Conservation (phyloP, 306 rosid species). For the Carpinus fangiana region DNA sequence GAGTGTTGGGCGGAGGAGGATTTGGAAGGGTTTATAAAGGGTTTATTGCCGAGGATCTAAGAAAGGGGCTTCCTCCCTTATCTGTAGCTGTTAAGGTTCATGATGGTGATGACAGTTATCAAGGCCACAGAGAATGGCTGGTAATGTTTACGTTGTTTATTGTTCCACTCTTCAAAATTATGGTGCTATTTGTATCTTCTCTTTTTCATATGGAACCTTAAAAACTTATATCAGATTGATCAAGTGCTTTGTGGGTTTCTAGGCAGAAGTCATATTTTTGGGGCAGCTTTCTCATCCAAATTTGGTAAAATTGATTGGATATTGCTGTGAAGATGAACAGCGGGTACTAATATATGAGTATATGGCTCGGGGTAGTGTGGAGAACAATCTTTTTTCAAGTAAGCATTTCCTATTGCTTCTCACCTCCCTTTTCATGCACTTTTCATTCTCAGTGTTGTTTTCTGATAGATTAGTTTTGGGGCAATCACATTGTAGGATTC, state of each 20-base stretch:
- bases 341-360: constrained; percentile 90
- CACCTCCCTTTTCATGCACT: not conserved
- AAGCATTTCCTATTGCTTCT: constrained; percentile 32
- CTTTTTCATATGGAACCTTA: not conserved
- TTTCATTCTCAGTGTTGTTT: constrained; percentile 28
- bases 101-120: constrained; percentile 91
- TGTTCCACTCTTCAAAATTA: constrained; percentile 11
- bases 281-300: constrained; percentile 99
- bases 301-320: constrained; percentile 89
- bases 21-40: constrained; percentile 98
- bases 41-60: constrained; percentile 71
- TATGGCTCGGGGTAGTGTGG: constrained; percentile 94
- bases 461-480: constrained; percentile 1
- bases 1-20: constrained; percentile 92
- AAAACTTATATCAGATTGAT: constrained; percentile 23
- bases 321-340: constrained; percentile 95
- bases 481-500: constrained; percentile 17
- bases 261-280: constrained; percentile 99
- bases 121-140: constrained; percentile 99
- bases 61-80: constrained; percentile 60
- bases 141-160: constrained; percentile 43
- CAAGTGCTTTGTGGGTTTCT: constrained; percentile 40
- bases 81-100: constrained; percentile 98
- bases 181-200: constrained; percentile 2
- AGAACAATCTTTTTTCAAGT: constrained; percentile 90